A percentile compares a stretch with the other conserved stretches of the same genome.
Conservation (phyloP, 768 basidiomycete genomes). For the Leccinum aurantiacum region DNA sequence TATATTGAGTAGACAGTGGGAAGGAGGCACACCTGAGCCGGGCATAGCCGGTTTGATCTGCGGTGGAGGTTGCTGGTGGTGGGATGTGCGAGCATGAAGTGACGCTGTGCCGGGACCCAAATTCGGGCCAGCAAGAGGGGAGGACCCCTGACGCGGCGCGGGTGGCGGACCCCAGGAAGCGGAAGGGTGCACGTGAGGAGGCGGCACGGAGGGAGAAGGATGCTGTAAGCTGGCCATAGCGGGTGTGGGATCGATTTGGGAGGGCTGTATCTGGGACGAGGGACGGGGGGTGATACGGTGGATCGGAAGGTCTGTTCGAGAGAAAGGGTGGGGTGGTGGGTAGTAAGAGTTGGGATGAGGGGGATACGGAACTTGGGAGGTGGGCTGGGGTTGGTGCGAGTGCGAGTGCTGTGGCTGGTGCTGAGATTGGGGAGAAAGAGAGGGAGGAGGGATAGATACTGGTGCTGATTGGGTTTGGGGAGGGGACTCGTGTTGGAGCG, state of each 20-base stretch:
- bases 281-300: slow-evolving; percentile 34
- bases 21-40: slow-evolving; percentile 27
- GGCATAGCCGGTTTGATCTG: slow-evolving; percentile 35
- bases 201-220: slow-evolving; percentile 30
- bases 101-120: slow-evolving; percentile 20
- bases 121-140: slow-evolving; percentile 27
- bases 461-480: slow-evolving; percentile 30
- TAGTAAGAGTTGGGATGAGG: slow-evolving; percentile 27
- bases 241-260: slow-evolving; percentile 29
- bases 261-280: slow-evolving; percentile 31
- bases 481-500: slow-evolving; percentile 24
- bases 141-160: slow-evolving; percentile 33
- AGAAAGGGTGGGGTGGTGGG: slow-evolving; percentile 17
- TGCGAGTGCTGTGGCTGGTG: slow-evolving; percentile 27
- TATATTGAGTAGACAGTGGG: not conserved
- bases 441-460: slow-evolving; percentile 26
- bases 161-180: slow-evolving; percentile 33
- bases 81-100: slow-evolving; percentile 29
- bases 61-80: slow-evolving; percentile 28
- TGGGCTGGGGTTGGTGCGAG: slow-evolving; percentile 19
- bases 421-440: slow-evolving; percentile 34
- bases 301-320: slow-evolving; percentile 22
- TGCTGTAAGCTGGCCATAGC: slow-evolving; percentile 36
- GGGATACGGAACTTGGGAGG: slow-evolving; percentile 20
- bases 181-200: slow-evolving; percentile 33